These are phyloP conservation scores for Thoreauomyces humboldtii DNA, from an alignment of 192 early-diverging fungal species.

Conservation along the genomic window DNA sequence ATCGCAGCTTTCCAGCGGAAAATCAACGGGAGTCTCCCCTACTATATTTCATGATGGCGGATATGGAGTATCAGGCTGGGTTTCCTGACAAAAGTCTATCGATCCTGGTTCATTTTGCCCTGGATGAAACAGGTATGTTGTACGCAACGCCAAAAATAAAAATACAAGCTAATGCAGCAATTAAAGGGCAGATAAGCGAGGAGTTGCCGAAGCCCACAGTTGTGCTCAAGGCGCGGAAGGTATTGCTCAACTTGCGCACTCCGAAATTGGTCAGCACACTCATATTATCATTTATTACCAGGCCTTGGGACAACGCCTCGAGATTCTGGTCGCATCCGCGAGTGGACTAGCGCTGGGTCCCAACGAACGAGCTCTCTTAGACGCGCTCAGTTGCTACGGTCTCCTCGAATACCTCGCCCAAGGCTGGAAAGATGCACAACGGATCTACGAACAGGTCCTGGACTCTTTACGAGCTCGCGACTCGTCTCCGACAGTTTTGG, in stretches of 20 bases:
- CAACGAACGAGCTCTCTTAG: neutral
- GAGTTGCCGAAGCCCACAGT: too few relatives aligned
- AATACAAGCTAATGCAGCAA: too few relatives aligned
- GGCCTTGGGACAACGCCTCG: neutral
- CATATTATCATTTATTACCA: too few relatives aligned
- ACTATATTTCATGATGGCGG: conserved; percentile 33
- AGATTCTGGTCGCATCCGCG: neutral
- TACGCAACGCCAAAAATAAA: too few relatives aligned
- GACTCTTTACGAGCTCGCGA: neutral
- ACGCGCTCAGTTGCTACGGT: conserved; percentile 12
- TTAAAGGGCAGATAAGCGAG: too few relatives aligned
- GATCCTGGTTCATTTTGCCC: conserved; percentile 23
- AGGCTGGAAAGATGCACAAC: conserved; percentile 15
- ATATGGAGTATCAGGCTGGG: conserved; percentile 26
- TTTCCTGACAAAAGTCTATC: conserved; percentile 7
- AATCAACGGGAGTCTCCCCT: conserved; percentile 26
- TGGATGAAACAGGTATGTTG: too few relatives aligned
- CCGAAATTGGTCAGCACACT: too few relatives aligned
- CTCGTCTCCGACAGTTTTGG: neutral
- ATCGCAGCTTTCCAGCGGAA: conserved; percentile 26
- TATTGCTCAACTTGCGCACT: too few relatives aligned
- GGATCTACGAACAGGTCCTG: conserved; percentile 11
- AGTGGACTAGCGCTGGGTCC: neutral
- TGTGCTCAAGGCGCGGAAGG: neutral
- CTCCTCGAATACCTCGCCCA: conserved; percentile 29